Percentiles rank a stretch among this genome's conserved stretches.
These are phyloP conservation scores for Sphagnurus paluster DNA, from an alignment of 1,284 basidiomycete species.

Conservation along the genomic window DNA sequence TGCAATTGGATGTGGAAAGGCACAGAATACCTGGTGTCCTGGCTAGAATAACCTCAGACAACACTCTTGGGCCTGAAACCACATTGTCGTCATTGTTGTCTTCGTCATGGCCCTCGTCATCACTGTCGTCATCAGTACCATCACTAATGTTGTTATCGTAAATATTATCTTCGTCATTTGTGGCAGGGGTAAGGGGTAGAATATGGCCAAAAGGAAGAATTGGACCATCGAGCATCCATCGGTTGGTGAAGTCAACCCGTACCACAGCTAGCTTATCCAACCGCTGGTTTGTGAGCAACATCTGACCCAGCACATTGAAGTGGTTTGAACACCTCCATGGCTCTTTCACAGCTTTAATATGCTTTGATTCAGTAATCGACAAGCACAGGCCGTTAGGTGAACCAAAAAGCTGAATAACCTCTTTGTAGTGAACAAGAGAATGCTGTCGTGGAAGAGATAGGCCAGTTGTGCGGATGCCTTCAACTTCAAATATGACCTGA, in stretches of 20 bases:
- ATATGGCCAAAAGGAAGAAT: not conserved
- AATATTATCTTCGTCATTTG: not conserved
- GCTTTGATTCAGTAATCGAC: no score
- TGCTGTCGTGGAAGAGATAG: conserved; percentile 9
- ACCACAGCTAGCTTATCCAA: conserved; percentile 8
- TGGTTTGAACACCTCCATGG: conserved; percentile 8
- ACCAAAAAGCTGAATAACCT: conserved; percentile 1
- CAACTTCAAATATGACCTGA: conserved; percentile 27
- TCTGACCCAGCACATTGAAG: conserved; percentile 8
- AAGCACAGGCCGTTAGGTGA: no score
- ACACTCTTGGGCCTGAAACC: not conserved
- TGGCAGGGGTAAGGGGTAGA: not conserved
- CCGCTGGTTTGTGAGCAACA: conserved; percentile 9
- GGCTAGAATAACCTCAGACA: not conserved
- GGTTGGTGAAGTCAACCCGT: conserved; percentile 5
- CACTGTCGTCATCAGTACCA: no score
- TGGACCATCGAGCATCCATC: conserved; percentile 9
- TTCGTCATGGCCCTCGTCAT: not conserved
- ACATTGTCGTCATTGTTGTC: not conserved
- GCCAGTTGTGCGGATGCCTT: conserved; percentile 18
- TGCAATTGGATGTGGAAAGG: not conserved
- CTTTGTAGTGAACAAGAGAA: conserved; percentile 5
- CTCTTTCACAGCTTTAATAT: no score
- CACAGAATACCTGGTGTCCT: not conserved
- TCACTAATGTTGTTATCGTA: no score